Base-by-base conservation (phyloP, 306 rosid species). In the Lupinus albus region DNA sequence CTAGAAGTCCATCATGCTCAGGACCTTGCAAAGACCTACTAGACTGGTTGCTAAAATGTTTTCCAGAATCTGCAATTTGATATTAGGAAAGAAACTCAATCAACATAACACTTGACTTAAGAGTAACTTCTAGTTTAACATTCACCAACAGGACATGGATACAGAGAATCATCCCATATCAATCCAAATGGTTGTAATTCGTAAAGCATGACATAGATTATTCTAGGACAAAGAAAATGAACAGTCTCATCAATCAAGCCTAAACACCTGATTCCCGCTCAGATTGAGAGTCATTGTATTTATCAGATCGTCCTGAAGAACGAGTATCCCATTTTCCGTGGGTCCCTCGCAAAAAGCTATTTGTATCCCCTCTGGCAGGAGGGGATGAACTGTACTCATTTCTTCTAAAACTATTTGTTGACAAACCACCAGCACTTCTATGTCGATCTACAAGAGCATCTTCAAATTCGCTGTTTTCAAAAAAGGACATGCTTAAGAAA, bases 1-100 rank as follows among this genome's bases (percentile, higher is more conserved):
- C 99, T 11, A 93, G 90, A 80, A 93, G 99, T 41, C 99, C 99
- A 79, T 93, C 99, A 74, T 93, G 99, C 83, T 93, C 99, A 53
- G 92, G 97, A 74, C 80, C 87, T 82, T 90, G 96, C 84, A 80
- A 79, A 76, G 99, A 53, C 61, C 84, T 87, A 44, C 84, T 78
- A 63, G 96, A 67, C 48, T 82, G 94, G 71, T 81, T 88, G 66
- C 90, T 87, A 67, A 80, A 52, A 15, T 82, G 86, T 81, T 79
- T 86, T 70, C 89, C 90, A 32, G 91, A 78, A 69, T 93, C 99
- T 87, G 87, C 64, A 70, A 39, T 81, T 74, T 57, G 42, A 75
- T 68, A 76, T 42, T 59, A 54, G 65, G 16, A 52, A 67, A 51
- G 21, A 68, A 77, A 77, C 65, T 41, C 35, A 64, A 76, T 45